Evolutionary conservation across 805 yeast genomes (phyloP), one percentile per base, ranked within the genome.

Genomic region (Candida broadrunensis): DNA sequence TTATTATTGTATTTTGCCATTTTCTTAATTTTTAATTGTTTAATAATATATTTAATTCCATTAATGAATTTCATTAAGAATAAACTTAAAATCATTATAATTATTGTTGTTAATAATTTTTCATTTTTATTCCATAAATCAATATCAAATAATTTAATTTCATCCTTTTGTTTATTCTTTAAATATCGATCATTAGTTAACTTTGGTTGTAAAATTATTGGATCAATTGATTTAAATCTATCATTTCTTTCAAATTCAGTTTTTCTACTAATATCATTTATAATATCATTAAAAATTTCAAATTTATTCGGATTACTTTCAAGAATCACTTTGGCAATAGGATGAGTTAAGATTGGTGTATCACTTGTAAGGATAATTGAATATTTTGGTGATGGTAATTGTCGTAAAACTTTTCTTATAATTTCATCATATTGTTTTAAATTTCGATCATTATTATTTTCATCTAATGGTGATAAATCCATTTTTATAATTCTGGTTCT

Each of bases 371-470:
- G 67, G 2, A 88, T 58, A 2, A 89, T 62, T 2, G 88, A 68
- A 41, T 73, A 75, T 44, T 78, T 76, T 0, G 96, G 96, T 0
- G 90, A 72, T 1, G 97, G 96, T 11, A 85, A 58, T 40, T 77
- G 79, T 27, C 85, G 74, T n/a, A 85, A 46, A 3, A 85, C 70
- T 15, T 70, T 69, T 38, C 84, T 67, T 9, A 87, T 50, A 35
- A 67, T 61, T 35, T 70, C 74, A 48, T 77, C 81, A 36, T 73
- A 65, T 21, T 62, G 54, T 12, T 56, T 49, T 24, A 80, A 54
- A 8, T n/a, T 15, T 36, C 58, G 35, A n/a, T 34, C 45, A 2
- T n/a, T 27, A 13, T 26, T 29, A 18, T 47, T 51, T 5, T 52
- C 54, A 5, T 24, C 14, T 17, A 86, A 63, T n/a, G 64, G 67